Percentiles rank a stretch among this genome's conserved stretches.
These are phyloP conservation scores for Echinochloa phyllopogon DNA, from an alignment of 176 grass and related monocot genomes.

Conservation along the genomic window DNA sequence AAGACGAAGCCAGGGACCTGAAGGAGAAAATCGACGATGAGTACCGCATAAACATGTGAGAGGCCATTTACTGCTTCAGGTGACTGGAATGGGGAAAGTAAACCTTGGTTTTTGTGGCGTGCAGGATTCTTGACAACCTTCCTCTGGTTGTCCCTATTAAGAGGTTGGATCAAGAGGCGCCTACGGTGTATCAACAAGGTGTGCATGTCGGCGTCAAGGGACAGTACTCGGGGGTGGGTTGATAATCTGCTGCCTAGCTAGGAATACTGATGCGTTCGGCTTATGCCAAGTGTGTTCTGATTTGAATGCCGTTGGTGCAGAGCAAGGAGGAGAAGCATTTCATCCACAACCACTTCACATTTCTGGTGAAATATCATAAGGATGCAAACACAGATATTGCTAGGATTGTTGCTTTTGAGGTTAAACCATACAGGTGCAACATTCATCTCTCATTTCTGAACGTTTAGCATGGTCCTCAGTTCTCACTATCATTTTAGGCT, in stretches of 20 bases:
- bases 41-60: constrained; percentile 88
- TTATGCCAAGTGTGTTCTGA: not conserved
- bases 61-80: not conserved
- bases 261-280: not conserved
- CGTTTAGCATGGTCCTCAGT: not conserved
- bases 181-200: constrained; percentile 68
- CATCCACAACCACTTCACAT: constrained; percentile 88
- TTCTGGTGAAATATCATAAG: constrained; percentile 82
- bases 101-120: constrained; percentile 16
- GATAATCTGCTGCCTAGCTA: constrained; percentile 4
- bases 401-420: constrained; percentile 92
- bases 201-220: constrained; percentile 88
- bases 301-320: constrained; percentile 51
- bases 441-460: not conserved
- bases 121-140: constrained; percentile 95
- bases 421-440: constrained; percentile 78
- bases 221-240: constrained; percentile 70
- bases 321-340: constrained; percentile 88
- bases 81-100: not conserved
- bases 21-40: constrained; percentile 93
- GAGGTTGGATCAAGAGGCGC: constrained; percentile 64
- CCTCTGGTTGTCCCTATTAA: constrained; percentile 73
- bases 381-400: constrained; percentile 66
- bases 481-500: not conserved
- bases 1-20: constrained; percentile 62